Evolutionary conservation across 495 filamentous ascomycete species (phyloP).

Genomic region (Paragyromitra xinjiangensis): DNA sequence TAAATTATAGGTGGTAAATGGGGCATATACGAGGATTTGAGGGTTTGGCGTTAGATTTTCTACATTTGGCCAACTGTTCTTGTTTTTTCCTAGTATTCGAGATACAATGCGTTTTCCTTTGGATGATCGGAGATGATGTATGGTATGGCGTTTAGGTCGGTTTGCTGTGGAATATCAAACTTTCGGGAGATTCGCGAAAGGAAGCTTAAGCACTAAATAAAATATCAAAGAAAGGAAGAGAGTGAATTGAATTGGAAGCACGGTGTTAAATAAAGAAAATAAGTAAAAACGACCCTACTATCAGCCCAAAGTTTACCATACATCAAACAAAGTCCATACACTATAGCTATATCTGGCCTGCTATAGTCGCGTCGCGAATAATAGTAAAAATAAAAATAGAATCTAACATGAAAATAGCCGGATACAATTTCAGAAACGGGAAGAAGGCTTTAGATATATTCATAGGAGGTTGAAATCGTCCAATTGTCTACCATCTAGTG

Average conservation of each 20-base stretch:
- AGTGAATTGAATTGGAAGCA: not conserved
- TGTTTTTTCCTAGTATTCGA: no score
- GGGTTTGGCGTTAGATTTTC: no score
- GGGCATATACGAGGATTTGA: no score
- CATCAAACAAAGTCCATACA: no score
- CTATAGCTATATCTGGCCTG: not conserved
- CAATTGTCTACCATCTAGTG: not conserved
- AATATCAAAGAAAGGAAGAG: not conserved
- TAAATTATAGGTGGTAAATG: not conserved
- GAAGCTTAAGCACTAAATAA: not conserved
- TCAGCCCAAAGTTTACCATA: no score
- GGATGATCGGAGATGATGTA: no score
- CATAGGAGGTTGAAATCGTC: not conserved
- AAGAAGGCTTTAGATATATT: not conserved
- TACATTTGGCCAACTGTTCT: no score
- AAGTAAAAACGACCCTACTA: not conserved
- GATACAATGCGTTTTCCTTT: no score
- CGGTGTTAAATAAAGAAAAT: not conserved
- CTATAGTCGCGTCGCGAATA: not conserved
- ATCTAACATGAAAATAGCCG: not conserved
- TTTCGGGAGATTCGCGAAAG: not conserved
- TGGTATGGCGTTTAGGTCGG: not conserved
- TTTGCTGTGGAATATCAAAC: not conserved
- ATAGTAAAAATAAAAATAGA: not conserved
- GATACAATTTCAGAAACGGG: not conserved